Evolutionary conservation across 2,329 filamentous ascomycete genomes (phyloP).

Genomic region (Thelonectria blattea): DNA sequence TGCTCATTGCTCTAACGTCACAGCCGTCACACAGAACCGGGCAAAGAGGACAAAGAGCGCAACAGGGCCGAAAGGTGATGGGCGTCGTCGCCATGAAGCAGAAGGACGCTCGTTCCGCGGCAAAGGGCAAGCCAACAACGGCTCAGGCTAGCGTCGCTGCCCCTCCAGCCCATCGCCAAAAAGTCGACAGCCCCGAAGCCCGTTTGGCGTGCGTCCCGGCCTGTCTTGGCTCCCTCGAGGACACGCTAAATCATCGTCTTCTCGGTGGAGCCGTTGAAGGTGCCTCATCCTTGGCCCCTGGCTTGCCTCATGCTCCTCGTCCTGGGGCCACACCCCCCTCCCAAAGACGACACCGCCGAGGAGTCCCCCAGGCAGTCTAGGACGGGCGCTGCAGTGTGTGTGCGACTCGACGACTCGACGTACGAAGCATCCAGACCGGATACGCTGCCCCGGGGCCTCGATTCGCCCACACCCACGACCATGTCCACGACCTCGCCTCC

Average conservation of each 20-base stretch:
- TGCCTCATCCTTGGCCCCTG: constrained; percentile 25
- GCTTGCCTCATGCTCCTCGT: constrained; percentile 27
- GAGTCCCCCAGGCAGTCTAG: constrained; percentile 22
- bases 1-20: not conserved
- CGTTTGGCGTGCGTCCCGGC: constrained; percentile 1
- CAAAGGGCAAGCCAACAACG: not conserved
- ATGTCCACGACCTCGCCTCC: constrained; percentile 34
- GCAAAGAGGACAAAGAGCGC: not conserved
- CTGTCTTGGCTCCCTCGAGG: constrained; percentile 21
- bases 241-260: constrained; percentile 29
- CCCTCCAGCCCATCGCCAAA: constrained; percentile 8
- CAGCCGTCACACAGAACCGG: not conserved
- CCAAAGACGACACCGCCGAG: constrained; percentile 6
- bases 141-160: not conserved
- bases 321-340: constrained; percentile 25
- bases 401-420: constrained; percentile 31
- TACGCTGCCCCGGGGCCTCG: constrained; percentile 30
- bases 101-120: too few species aligned
- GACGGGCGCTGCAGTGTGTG: constrained; percentile 27
- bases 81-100: not conserved
- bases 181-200: constrained; percentile 1
- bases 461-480: constrained; percentile 32
- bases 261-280: constrained; percentile 23
- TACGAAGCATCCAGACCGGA: constrained; percentile 21
- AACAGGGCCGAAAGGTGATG: constrained; percentile 13